These are phyloP conservation scores for Lecanicillium sp. DNA, from an alignment of 2,329 filamentous ascomycete species.

Conservation along the genomic window DNA sequence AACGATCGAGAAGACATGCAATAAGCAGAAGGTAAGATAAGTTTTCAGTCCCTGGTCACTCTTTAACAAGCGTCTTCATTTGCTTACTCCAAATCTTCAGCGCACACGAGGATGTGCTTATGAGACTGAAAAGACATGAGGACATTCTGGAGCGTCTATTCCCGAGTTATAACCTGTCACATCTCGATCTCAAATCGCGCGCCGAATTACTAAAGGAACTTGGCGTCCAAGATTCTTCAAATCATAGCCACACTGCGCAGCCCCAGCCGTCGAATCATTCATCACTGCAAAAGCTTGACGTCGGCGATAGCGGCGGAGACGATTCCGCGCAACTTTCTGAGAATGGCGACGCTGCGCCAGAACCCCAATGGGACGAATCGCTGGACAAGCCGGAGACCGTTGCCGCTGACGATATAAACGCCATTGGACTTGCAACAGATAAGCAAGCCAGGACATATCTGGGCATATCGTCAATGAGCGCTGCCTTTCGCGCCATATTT, in stretches of 20 bases:
- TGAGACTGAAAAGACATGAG: conserved; percentile 20
- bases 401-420: conserved; percentile 28
- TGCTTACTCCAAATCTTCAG: not conserved
- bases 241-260: not conserved
- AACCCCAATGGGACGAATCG: conserved; percentile 26
- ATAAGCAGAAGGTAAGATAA: conserved; percentile 23
- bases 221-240: not conserved
- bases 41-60: too few species aligned
- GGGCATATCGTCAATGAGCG: conserved; percentile 59
- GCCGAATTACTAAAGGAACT: conserved; percentile 19
- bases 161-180: conserved; percentile 15
- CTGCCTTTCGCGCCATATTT: conserved; percentile 53
- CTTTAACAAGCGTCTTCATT: not conserved
- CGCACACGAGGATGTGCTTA: conserved; percentile 22
- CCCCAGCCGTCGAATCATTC: not conserved
- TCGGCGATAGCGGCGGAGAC: conserved; percentile 13
- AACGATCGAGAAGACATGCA: conserved; percentile 25
- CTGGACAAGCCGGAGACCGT: conserved; percentile 20
- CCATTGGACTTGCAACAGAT: conserved; percentile 40
- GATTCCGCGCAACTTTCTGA: conserved; percentile 23
- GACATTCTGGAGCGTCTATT: conserved; percentile 21
- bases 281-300: conserved; percentile 1
- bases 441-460: conserved; percentile 54
- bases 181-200: conserved; percentile 19
- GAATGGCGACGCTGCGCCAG: conserved; percentile 22